Evolutionary conservation across 2,329 filamentous ascomycete genomes (phyloP).

Genomic region (Macrophomina tecta): DNA sequence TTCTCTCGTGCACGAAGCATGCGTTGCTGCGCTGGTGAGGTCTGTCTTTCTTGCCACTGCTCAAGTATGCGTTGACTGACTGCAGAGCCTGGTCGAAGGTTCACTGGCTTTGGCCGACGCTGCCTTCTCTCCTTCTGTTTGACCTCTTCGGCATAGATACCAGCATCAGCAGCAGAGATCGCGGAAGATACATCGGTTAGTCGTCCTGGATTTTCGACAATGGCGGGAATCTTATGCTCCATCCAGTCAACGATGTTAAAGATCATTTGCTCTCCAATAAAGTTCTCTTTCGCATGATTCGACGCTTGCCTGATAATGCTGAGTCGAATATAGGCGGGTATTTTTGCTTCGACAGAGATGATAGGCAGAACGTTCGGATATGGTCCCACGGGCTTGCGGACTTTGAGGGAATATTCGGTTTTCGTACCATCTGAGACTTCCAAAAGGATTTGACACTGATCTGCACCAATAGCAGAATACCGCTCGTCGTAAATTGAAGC

Average conservation of each 20-base stretch:
- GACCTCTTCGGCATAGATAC: conserved; percentile 36
- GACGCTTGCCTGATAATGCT: conserved; percentile 83
- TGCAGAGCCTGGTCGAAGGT: conserved; percentile 65
- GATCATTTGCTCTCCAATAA: conserved; percentile 86
- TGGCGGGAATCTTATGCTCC: conserved; percentile 79
- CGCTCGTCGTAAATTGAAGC: conserved; percentile 83
- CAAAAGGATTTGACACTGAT: conserved; percentile 74
- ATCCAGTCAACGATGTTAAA: conserved; percentile 92
- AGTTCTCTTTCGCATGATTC: conserved; percentile 70
- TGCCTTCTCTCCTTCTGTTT: conserved; percentile 36
- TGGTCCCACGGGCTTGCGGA: conserved; percentile 69
- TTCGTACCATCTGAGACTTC: conserved; percentile 53
- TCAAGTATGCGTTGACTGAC: conserved; percentile 64
- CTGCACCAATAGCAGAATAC: conserved; percentile 59
- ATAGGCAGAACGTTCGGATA: conserved; percentile 76
- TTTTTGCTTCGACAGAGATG: conserved; percentile 68
- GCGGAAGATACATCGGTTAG: conserved; percentile 84
- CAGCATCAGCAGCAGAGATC: conserved; percentile 63
- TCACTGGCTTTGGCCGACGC: conserved; percentile 63
- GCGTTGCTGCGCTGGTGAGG: conserved; percentile 68
- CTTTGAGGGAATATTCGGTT: conserved; percentile 63
- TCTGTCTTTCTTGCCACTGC: conserved; percentile 74
- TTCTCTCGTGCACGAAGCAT: conserved; percentile 76
- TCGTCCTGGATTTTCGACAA: conserved; percentile 83
- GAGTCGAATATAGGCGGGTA: conserved; percentile 92